These are phyloP conservation scores for Pluteus cervinus DNA, from an alignment of 768 basidiomycete species.

Conservation along the genomic window DNA sequence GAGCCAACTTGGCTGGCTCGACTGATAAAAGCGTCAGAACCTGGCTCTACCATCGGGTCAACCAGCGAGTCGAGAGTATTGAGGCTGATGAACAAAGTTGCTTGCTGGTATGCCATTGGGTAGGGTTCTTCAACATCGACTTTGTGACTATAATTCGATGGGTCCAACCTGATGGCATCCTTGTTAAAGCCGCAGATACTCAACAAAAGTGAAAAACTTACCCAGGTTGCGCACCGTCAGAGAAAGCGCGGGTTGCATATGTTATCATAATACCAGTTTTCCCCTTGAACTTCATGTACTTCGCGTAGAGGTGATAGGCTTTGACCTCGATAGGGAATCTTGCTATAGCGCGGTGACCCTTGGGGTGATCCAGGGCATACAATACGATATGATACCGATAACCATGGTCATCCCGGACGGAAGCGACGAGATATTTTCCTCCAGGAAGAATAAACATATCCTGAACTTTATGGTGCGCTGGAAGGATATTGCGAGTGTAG, in stretches of 20 bases:
- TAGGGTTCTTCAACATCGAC: constrained; percentile 35
- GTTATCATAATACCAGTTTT: constrained; percentile 50
- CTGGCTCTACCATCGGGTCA: constrained; percentile 32
- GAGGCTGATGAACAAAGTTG: constrained; percentile 35
- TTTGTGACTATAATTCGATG: constrained; percentile 28
- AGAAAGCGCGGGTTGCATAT: too few species aligned
- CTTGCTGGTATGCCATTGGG: constrained; percentile 38
- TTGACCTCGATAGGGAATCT: constrained; percentile 42
- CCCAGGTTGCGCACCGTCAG: constrained; percentile 15
- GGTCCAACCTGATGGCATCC: constrained; percentile 26
- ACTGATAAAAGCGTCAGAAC: constrained; percentile 26
- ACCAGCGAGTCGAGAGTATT: constrained; percentile 36
- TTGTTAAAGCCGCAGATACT: too few species aligned
- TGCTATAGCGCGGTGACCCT: constrained; percentile 39
- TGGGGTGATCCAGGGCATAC: constrained; percentile 51
- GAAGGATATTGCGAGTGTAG: constrained; percentile 16
- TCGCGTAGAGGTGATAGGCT: constrained; percentile 54
- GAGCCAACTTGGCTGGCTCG: neutral
- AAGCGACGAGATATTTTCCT: constrained; percentile 62
- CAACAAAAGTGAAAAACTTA: constrained; percentile 12
- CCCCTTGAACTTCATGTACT: constrained; percentile 44
- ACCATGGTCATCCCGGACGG: constrained; percentile 38
- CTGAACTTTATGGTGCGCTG: constrained; percentile 31
- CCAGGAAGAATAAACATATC: constrained; percentile 59
- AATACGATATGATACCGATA: constrained; percentile 45